Percentiles rank a stretch among this genome's conserved stretches.
phyloP scores from a whole-genome alignment of 2,329 filamentous ascomycete genomes.

The Penicillium occitanis region DNA sequence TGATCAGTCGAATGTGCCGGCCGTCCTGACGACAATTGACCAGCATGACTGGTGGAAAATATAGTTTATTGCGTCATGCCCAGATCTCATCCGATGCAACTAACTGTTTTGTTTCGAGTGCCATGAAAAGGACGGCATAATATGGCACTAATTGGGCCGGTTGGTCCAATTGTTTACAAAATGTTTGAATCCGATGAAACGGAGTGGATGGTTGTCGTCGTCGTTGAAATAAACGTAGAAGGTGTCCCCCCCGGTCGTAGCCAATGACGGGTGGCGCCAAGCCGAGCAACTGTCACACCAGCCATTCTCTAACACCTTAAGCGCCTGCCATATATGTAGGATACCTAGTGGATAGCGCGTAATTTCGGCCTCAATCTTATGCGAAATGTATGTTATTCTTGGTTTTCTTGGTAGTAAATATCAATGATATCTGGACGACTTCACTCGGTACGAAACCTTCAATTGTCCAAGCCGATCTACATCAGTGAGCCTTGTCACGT shows the following conservation, averaged over 20 bases:
- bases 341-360: not conserved
- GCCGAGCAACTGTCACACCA: not conserved
- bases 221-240: constrained; percentile 1
- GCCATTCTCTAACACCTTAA: not conserved
- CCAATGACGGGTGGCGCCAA: not conserved
- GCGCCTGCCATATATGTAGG: not conserved
- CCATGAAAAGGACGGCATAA: not conserved
- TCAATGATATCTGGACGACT: not conserved
- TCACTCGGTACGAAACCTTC: not conserved
- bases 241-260: not conserved
- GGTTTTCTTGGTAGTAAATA: not conserved
- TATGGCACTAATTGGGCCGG: not conserved
- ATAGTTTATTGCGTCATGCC: not conserved
- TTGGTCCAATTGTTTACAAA: not conserved
- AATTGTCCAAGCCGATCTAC: no score
- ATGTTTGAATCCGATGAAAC: constrained; percentile 6
- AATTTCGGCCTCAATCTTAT: not conserved
- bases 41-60: constrained; percentile 3
- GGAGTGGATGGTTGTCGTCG: not conserved
- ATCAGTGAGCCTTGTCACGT: not conserved
- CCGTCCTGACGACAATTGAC: not conserved
- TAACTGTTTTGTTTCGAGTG: constrained; percentile 6
- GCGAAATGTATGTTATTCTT: not conserved
- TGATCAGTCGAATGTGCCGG: not conserved
- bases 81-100: not conserved